These are phyloP conservation scores for Filobasidium uniguttulatum DNA, from an alignment of 1,284 basidiomycete species.

Conservation along the genomic window DNA sequence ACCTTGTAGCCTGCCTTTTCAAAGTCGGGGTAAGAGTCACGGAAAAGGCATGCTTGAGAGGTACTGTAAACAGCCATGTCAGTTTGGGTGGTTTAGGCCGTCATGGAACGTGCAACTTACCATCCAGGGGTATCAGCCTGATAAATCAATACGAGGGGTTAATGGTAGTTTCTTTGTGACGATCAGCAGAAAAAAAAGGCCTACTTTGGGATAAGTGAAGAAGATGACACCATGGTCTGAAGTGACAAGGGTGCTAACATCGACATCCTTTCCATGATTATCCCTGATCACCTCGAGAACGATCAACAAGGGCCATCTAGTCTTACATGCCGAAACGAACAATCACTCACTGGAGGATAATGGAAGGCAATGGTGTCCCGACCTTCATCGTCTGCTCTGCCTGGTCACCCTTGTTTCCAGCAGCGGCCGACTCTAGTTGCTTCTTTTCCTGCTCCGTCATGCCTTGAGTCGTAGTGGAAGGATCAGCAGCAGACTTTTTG, in stretches of 20 bases:
- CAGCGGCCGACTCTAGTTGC: constrained; percentile 24
- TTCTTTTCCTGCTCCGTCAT: constrained; percentile 23
- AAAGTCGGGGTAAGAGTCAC: constrained; percentile 68
- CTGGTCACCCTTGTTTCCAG: constrained; percentile 22
- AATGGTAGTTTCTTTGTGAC: background rate
- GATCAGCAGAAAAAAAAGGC: background rate
- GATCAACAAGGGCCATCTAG: background rate
- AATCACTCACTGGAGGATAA: constrained; percentile 47
- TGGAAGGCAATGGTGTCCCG: constrained; percentile 60
- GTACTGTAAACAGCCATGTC: constrained; percentile 53
- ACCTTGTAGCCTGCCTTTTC: constrained; percentile 54
- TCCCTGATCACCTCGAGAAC: constrained; percentile 33
- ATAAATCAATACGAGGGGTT: constrained; percentile 24
- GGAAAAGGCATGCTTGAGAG: constrained; percentile 73
- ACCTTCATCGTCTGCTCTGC: constrained; percentile 43
- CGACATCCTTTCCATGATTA: constrained; percentile 35
- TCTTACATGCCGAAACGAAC: background rate
- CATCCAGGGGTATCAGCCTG: constrained; percentile 69
- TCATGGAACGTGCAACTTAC: background rate
- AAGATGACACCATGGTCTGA: constrained; percentile 60
- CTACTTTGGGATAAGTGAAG: constrained; percentile 48
- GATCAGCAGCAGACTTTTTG: constrained; percentile 11
- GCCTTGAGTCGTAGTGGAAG: constrained; percentile 10
- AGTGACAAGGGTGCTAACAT: constrained; percentile 30
- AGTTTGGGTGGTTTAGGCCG: constrained; percentile 28